Evolutionary conservation across 805 yeast species (phyloP).

Genomic region (Starmerella bombi): DNA sequence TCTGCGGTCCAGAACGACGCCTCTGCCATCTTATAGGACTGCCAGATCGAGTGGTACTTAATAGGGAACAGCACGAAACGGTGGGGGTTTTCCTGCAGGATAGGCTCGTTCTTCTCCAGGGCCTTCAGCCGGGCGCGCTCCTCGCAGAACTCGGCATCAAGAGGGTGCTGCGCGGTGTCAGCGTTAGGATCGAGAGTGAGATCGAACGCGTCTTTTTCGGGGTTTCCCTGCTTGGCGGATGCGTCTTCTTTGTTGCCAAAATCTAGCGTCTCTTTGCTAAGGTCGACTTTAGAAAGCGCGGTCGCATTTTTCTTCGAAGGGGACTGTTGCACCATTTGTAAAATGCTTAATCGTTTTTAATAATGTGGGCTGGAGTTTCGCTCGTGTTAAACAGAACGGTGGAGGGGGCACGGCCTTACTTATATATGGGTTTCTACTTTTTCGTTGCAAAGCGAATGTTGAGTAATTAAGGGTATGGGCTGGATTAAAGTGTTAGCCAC

Average conservation of each 20-base stretch:
- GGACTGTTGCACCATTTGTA: constrained; percentile 34
- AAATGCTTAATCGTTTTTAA: constrained; percentile 13
- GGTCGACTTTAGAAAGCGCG: constrained; percentile 41
- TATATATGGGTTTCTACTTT: background rate
- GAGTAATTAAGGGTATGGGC: constrained; percentile 12
- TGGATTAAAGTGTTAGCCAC: background rate
- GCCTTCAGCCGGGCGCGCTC: constrained; percentile 42
- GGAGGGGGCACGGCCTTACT: background rate
- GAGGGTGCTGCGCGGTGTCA: constrained; percentile 16
- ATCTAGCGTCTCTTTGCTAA: constrained; percentile 24
- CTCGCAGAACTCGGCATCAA: constrained; percentile 19
- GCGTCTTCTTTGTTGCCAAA: constrained; percentile 29
- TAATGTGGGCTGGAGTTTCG: too few relatives aligned
- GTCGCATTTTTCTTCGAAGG: constrained; percentile 54
- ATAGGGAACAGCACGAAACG: constrained; percentile 93
- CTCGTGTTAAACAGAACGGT: too few relatives aligned
- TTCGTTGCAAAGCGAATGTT: constrained; percentile 2
- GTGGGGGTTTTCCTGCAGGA: constrained; percentile 67
- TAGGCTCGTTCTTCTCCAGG: constrained; percentile 77
- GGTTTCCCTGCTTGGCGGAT: background rate
- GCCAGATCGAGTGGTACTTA: constrained; percentile 96
- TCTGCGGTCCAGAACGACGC: constrained; percentile 99
- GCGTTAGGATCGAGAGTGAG: constrained; percentile 8
- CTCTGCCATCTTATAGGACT: constrained; percentile 96
- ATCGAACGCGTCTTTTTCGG: constrained; percentile 14